Conservation (phyloP, 1,139 yeast species). For the Entelexis sorbosivorans region DNA sequence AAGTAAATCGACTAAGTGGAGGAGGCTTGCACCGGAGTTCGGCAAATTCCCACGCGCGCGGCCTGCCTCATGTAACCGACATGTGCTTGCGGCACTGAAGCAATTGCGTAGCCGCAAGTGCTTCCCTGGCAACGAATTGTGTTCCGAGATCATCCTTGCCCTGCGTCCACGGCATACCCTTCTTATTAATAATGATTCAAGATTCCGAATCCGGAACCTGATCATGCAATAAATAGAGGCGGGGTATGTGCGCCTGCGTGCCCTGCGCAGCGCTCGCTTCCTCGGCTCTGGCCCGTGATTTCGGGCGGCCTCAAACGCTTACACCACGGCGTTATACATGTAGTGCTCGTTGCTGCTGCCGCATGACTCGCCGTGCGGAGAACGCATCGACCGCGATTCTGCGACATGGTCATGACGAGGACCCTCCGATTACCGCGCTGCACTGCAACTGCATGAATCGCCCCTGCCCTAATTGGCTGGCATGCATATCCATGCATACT, state of each 20-base stretch:
- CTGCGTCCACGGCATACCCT: not conserved
- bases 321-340: no score
- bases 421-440: not conserved
- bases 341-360: no score
- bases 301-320: no score
- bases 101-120: conserved; percentile 7
- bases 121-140: not conserved
- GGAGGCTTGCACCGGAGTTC: not conserved
- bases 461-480: conserved; percentile 3
- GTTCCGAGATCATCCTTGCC: not conserved
- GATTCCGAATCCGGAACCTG: conserved; percentile 3
- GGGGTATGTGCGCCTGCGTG: not conserved
- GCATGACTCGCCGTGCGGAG: no score
- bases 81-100: conserved; percentile 2
- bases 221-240: conserved; percentile 8
- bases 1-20: not conserved
- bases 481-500: not conserved
- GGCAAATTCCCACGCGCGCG: not conserved
- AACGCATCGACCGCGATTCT: no score
- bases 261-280: not conserved
- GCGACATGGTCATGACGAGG: not conserved
- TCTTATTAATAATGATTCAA: not conserved
- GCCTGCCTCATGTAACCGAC: not conserved
- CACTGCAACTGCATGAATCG: not conserved
- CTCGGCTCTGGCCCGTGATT: no score